phyloP scores from a whole-genome alignment of 768 basidiomycete species.

The Guyanaporus albipodus region DNA sequence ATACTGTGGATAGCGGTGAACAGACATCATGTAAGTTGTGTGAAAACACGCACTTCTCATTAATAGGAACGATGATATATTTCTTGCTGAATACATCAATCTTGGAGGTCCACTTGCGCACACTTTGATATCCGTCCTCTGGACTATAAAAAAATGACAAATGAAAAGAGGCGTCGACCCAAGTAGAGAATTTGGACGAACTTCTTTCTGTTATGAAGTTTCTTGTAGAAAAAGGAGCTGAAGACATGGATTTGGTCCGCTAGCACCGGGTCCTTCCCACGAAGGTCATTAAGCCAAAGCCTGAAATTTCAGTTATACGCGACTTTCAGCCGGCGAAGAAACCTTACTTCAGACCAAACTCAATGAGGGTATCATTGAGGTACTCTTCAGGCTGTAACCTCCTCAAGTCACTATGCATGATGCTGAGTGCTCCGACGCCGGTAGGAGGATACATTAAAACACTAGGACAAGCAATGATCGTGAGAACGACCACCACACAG shows the following conservation, averaged over 20 bases:
- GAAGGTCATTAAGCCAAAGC: slow-evolving; percentile 62
- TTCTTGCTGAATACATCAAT: slow-evolving; percentile 87
- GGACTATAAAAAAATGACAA: slow-evolving; percentile 29
- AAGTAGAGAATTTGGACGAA: slow-evolving; percentile 26
- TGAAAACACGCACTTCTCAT: slow-evolving; percentile 72
- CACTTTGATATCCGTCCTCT: slow-evolving; percentile 73
- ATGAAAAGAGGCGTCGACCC: slow-evolving; percentile 10
- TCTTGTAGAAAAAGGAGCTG: slow-evolving; percentile 98
- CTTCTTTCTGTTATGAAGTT: slow-evolving; percentile 65
- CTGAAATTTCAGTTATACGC: slow-evolving; percentile 37
- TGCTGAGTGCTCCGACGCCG: slow-evolving; percentile 69
- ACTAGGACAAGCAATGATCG: slow-evolving; percentile 39
- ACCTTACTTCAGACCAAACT: slow-evolving; percentile 89
- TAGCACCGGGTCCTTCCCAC: slow-evolving; percentile 50
- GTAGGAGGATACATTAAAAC: slow-evolving; percentile 71
- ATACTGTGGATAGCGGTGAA: slow-evolving; percentile 45
- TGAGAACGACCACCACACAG: slow-evolving; percentile 2
- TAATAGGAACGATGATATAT: slow-evolving; percentile 93
- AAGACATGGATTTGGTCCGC: slow-evolving; percentile 83
- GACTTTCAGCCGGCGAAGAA: neutral
- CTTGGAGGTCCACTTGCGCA: slow-evolving; percentile 92
- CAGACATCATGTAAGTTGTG: neutral
- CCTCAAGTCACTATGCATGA: slow-evolving; percentile 73
- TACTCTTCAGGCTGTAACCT: slow-evolving; percentile 79
- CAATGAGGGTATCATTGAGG: slow-evolving; percentile 94